A percentile compares a stretch with the other conserved stretches of the same genome.
Evolutionary conservation across 169 alveolate genomes (phyloP).

Genomic region (Plasmodium fragile): DNA sequence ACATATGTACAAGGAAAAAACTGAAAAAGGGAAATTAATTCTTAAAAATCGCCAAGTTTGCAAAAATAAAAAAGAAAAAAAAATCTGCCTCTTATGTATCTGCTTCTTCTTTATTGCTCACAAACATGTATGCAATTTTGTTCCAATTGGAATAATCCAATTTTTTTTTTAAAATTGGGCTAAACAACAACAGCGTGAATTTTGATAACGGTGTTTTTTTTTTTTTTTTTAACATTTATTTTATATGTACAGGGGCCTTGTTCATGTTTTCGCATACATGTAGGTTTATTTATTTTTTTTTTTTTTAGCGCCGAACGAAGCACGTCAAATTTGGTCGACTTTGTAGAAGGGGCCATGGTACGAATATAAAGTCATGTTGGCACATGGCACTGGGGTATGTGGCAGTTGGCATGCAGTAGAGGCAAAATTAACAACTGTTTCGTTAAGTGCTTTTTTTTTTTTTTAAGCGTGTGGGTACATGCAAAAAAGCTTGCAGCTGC

Average conservation of each 20-base stretch:
- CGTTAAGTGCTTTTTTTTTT: neutral
- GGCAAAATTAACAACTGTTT: neutral
- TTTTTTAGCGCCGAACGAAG: neutral
- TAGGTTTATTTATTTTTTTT: neutral
- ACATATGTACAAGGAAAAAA: neutral
- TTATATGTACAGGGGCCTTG: neutral
- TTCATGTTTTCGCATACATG: neutral
- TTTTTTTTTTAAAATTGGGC: neutral
- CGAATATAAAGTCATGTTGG: neutral
- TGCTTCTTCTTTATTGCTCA: neutral
- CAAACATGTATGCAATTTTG: neutral
- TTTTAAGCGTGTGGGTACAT: neutral
- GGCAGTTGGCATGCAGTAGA: neutral
- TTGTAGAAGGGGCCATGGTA: neutral
- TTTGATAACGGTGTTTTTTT: neutral
- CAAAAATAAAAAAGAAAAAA: neutral
- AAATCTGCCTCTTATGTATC: neutral
- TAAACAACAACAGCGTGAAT: constrained; percentile 7
- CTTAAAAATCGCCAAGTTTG: neutral
- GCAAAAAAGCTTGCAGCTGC: neutral
- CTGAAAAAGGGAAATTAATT: neutral
- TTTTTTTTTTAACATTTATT: neutral
- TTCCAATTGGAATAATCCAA: neutral
- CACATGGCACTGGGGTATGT: neutral
- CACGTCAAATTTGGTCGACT: neutral